These are phyloP conservation scores for Solanum appendiculatum DNA, from an alignment of 257 asterid genomes.

Conservation along the genomic window DNA sequence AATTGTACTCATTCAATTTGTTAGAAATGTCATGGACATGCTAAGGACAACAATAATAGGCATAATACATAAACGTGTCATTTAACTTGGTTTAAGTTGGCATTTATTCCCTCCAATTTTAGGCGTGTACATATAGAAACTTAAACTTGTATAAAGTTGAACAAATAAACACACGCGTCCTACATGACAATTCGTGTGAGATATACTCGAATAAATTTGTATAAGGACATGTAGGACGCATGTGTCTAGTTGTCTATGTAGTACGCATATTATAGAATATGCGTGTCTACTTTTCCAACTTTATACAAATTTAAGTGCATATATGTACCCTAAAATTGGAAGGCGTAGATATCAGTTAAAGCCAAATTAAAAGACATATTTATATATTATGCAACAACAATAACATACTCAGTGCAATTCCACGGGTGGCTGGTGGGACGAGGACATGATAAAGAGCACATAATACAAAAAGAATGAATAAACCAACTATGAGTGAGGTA, in stretches of 20 bases:
- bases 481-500: not conserved
- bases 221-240: not conserved
- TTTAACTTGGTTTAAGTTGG: not conserved
- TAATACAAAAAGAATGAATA: not conserved
- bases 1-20: no score
- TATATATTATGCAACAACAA: no score
- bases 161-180: not conserved
- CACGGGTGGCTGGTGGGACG: not conserved
- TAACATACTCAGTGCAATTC: not conserved
- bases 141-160: not conserved
- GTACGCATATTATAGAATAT: not conserved
- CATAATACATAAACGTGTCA: not conserved
- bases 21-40: no score
- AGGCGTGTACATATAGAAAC: not conserved
- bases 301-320: not conserved
- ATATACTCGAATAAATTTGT: not conserved
- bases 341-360: fast-evolving
- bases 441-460: not conserved
- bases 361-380: not conserved
- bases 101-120: not conserved
- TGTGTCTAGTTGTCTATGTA: not conserved
- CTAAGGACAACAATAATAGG: not conserved
- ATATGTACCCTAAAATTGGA: not conserved
- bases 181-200: not conserved
- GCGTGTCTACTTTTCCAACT: not conserved